Evolutionary conservation across 2,329 filamentous ascomycete species (phyloP).

Genomic region (Alternaria sp.): DNA sequence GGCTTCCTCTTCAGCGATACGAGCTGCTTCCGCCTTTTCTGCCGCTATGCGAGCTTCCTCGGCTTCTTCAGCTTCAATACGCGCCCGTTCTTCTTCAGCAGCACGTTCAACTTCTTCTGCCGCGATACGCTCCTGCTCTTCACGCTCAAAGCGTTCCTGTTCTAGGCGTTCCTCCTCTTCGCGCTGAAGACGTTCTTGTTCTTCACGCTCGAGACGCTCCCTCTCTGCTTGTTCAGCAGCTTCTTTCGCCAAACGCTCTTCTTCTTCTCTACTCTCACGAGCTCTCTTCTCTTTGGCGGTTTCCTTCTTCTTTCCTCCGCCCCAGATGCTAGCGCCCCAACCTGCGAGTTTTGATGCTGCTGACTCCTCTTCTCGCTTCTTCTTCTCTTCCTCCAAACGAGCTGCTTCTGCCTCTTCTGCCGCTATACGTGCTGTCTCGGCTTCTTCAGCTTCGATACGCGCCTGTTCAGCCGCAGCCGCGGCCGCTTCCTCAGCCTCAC

Average conservation of each 20-base stretch:
- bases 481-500: constrained; percentile 40
- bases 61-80: constrained; percentile 37
- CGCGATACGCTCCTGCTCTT: constrained; percentile 41
- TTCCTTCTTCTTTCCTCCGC: constrained; percentile 52
- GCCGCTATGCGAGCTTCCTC: constrained; percentile 8
- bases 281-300: constrained; percentile 42
- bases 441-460: constrained; percentile 27
- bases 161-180: constrained; percentile 47
- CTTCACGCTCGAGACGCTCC: constrained; percentile 36
- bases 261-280: constrained; percentile 50
- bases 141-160: constrained; percentile 39
- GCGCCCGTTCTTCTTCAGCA: constrained; percentile 42
- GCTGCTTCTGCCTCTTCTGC: constrained; percentile 42
- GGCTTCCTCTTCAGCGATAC: constrained; percentile 28
- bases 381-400: constrained; percentile 22
- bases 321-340: constrained; percentile 39
- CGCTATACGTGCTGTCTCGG: constrained; percentile 19
- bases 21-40: constrained; percentile 28
- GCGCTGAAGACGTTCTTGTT: constrained; percentile 46
- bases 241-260: constrained; percentile 28
- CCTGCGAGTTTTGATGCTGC: constrained; percentile 43
- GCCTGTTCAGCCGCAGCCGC: constrained; percentile 49
- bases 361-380: constrained; percentile 34
- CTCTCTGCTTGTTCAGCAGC: constrained; percentile 32
- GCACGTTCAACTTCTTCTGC: constrained; percentile 49